Evolutionary conservation across 495 filamentous ascomycete genomes (phyloP), one percentile per base, ranked within the genome.

Genomic region (Daldinia bambusicola): DNA sequence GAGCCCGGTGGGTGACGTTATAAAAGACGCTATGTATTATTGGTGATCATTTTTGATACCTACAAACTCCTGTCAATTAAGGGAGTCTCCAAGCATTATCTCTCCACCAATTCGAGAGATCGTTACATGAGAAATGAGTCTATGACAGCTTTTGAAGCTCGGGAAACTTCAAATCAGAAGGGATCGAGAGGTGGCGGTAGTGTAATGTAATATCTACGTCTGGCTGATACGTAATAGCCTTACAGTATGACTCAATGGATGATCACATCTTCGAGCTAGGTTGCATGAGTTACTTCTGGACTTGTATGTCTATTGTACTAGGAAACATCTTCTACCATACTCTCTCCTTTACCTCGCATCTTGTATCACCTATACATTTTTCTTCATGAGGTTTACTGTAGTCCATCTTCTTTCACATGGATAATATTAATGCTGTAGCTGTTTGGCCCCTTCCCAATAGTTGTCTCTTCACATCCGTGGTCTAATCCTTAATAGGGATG

Each of bases 201-300:
- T 4, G 18, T 57, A 38, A 57, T 32, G 9, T 6, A 37, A 38
- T 53, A 53, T 26, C 9, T 53, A 31, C 16, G 22, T 9, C 13
- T 32, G 50, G 14, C 20, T 20, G 31, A 16, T 36, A 57, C 53
- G 53, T 38, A 57, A 57, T 59, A 57, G 16, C 55, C 34, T 34
- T 57, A 13, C 55, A 38, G 22, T 59, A 41, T 26, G 18, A 14
- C 34, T 22, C 12, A 41, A 36, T 59, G 10, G 55, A 59, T 43
- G 36, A 59, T 18, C 41, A 59, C 55, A 59, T 59, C 14, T 20
- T 7, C 13, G 20, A 30, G 36, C 36, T 41, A 43, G 10, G 30
- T 59, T 59, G 37, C 37, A 37, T 59, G 38, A 64, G 61, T 55
- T 16, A 6, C 8, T 20, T 22, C 26, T 31, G n/a, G 50, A 26